Conservation (phyloP, 2,329 filamentous ascomycete genomes). For the Anthostomella pinea region DNA sequence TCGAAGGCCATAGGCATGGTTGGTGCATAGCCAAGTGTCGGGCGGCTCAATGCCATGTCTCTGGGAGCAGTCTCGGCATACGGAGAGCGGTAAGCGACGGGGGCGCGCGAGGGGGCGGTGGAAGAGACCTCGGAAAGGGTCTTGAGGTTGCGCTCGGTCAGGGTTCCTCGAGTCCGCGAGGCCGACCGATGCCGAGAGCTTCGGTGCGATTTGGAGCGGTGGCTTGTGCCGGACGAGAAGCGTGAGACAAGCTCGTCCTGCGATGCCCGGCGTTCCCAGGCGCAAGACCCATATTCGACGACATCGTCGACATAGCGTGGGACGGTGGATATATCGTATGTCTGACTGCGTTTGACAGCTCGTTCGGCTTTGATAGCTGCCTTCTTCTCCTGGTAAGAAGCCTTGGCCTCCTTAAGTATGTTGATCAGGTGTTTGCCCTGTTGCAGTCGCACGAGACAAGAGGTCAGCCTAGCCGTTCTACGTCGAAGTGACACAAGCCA, state of each 20-base stretch:
- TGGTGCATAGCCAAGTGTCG: slow-evolving; percentile 33
- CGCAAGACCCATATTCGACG: slow-evolving; percentile 24
- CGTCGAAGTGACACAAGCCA: no score
- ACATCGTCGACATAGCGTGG: slow-evolving; percentile 30
- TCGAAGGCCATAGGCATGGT: slow-evolving; percentile 23
- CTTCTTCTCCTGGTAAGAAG: slow-evolving; percentile 84
- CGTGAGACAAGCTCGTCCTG: slow-evolving; percentile 35
- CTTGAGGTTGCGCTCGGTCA: slow-evolving; percentile 53
- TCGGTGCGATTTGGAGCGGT: slow-evolving; percentile 37
- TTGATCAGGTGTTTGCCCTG: slow-evolving; percentile 87
- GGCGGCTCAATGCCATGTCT: slow-evolving; percentile 42
- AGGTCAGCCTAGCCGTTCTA: not conserved
- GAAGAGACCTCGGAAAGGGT: slow-evolving; percentile 52
- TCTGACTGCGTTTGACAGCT: slow-evolving; percentile 59
- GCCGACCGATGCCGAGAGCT: slow-evolving; percentile 32
- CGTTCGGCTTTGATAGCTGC: slow-evolving; percentile 71
- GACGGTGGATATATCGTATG: slow-evolving; percentile 40
- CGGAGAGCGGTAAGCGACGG: slow-evolving; percentile 36
- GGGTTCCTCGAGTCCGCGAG: slow-evolving; percentile 35
- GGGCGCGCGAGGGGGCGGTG: slow-evolving; percentile 42
- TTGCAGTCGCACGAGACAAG: not conserved
- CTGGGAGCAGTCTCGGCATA: slow-evolving; percentile 44
- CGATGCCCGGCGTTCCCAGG: slow-evolving; percentile 22
- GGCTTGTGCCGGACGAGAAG: slow-evolving; percentile 43
- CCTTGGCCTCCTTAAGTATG: slow-evolving; percentile 89